phyloP scores from a whole-genome alignment of 164 flowering plant genomes.

The Tinospora cordifolia region DNA sequence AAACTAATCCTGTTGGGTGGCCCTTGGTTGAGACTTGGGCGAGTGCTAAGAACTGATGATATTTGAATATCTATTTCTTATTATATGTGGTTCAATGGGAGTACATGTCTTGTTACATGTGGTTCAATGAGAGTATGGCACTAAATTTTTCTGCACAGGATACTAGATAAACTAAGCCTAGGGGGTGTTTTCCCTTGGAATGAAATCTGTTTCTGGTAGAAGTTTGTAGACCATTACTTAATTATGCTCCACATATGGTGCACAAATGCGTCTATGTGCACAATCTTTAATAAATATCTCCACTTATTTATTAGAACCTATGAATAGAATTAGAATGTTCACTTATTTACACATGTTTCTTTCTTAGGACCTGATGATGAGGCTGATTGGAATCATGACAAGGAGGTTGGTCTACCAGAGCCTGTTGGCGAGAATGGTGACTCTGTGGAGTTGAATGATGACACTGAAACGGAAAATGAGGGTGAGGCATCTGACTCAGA shows the following conservation, averaged over 20 bases:
- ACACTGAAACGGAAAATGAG: slow-evolving; percentile 30
- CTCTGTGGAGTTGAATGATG: slow-evolving; percentile 22
- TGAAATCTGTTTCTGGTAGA: neutral
- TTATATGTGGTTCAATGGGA: too few species aligned
- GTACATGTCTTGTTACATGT: too few species aligned
- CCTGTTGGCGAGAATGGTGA: slow-evolving; percentile 10
- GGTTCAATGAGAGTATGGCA: too few species aligned
- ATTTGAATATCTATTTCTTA: too few species aligned
- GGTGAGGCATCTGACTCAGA: slow-evolving; percentile 29
- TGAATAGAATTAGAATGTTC: neutral
- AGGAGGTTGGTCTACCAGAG: slow-evolving; percentile 12
- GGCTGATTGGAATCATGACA: slow-evolving; percentile 11
- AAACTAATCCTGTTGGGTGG: too few species aligned
- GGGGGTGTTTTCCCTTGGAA: neutral
- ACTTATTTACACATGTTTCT: neutral
- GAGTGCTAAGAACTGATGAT: too few species aligned
- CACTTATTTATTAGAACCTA: neutral
- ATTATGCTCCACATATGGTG: too few species aligned
- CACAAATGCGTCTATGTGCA: neutral
- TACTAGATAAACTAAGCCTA: too few species aligned
- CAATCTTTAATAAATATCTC: neutral
- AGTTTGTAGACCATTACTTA: neutral
- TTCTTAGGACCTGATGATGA: too few species aligned
- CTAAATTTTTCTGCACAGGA: too few species aligned
- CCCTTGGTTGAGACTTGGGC: too few species aligned